Conservation (phyloP, 371 early-diverging fungal genomes). For the Mortierella sp. region DNA sequence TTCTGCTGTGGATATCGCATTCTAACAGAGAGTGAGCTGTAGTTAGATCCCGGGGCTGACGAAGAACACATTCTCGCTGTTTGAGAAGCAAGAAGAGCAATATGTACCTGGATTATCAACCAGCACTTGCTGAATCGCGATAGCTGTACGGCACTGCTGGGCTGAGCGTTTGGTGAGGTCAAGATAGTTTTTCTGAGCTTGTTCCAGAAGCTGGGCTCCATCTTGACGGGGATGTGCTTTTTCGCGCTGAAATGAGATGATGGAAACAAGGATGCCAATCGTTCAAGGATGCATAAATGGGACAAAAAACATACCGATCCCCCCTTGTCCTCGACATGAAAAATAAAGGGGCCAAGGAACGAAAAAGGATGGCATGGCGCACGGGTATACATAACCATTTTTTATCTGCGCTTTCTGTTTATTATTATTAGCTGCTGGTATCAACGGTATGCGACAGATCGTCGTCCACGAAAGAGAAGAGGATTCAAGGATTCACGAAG, state of each 20-base stretch:
- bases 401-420: too few species aligned
- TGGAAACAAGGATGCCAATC: neutral
- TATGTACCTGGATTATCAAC: slow-evolving; percentile 74
- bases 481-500: neutral
- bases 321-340: neutral
- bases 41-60: too few species aligned
- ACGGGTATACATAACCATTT: too few species aligned
- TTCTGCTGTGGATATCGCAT: slow-evolving; percentile 68
- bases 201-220: slow-evolving; percentile 41
- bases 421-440: too few species aligned
- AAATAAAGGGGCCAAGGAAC: neutral
- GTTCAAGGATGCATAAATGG: neutral
- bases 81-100: too few species aligned
- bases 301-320: too few species aligned
- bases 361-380: neutral
- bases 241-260: neutral
- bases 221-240: neutral
- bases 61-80: too few species aligned
- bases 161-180: slow-evolving; percentile 68
- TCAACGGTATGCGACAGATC: too few species aligned
- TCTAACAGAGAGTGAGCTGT: slow-evolving; percentile 50
- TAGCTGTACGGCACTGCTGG: slow-evolving; percentile 74
- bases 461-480: too few species aligned
- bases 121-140: slow-evolving; percentile 82
- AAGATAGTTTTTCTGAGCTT: slow-evolving; percentile 65